Conservation (phyloP, 2,329 filamentous ascomycete genomes). For the Penicillium crustosum region DNA sequence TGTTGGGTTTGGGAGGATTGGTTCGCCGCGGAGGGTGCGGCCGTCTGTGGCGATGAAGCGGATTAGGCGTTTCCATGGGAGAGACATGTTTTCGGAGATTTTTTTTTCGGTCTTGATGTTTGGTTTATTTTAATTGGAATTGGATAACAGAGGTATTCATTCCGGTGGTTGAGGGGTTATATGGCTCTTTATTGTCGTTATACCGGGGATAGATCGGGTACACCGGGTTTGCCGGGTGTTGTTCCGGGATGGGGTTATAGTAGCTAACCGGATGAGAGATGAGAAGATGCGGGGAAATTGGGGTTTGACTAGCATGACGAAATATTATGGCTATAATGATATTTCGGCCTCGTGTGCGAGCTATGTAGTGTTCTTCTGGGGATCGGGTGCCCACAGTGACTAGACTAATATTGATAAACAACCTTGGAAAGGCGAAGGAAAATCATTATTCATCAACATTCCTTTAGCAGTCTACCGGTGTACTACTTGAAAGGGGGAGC, state of each 20-base stretch:
- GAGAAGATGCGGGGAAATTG: neutral
- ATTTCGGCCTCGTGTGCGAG: neutral
- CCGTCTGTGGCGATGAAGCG: conserved; percentile 56
- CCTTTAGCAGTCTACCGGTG: neutral
- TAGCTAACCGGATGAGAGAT: neutral
- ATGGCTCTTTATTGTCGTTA: neutral
- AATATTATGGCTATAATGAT: neutral
- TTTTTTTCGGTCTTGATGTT: neutral
- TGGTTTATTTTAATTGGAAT: no score
- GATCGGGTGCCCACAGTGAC: neutral
- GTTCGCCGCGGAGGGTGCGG: conserved; percentile 53
- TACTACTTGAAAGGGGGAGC: neutral
- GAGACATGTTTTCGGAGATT: conserved; percentile 16
- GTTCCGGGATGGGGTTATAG: neutral
- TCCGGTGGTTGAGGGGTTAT: neutral
- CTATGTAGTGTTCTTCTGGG: neutral
- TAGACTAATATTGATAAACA: neutral
- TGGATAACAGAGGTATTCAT: neutral
- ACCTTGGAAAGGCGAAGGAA: neutral
- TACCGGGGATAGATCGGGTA: neutral
- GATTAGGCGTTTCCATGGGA: conserved; percentile 55
- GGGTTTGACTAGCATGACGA: neutral
- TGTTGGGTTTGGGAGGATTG: conserved; percentile 43
- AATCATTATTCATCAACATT: neutral
- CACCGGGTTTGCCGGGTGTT: neutral